Conservation (phyloP, 768 basidiomycete species). For the Tulasnella sp. region DNA sequence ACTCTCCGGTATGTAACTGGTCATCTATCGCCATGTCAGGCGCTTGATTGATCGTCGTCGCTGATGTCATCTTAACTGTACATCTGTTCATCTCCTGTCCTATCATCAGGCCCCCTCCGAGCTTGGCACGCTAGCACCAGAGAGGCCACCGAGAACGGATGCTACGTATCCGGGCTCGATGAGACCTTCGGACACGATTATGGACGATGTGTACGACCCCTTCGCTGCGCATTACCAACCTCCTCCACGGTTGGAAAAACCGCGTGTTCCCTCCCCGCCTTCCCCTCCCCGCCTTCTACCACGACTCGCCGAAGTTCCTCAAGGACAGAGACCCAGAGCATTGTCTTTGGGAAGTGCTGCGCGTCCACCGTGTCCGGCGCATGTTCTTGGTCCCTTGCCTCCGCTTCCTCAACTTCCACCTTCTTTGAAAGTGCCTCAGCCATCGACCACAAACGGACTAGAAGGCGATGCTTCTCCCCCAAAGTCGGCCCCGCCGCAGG, state of each 20-base stretch:
- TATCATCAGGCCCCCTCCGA: no score
- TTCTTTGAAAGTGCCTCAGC: neutral
- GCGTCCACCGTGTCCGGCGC: neutral
- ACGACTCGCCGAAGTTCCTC: neutral
- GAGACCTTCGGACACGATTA: no score
- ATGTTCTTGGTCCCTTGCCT: neutral
- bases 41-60: no score
- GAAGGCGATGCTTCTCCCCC: neutral
- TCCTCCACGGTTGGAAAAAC: neutral
- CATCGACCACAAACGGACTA: neutral
- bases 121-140: no score
- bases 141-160: no score
- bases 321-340: neutral
- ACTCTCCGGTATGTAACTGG: no score
- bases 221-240: conserved; percentile 9
- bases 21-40: no score
- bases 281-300: neutral
- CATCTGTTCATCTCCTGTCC: no score
- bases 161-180: no score
- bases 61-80: no score
- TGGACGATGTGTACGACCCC: neutral
- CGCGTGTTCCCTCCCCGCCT: neutral
- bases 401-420: neutral
- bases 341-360: neutral
- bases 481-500: neutral